phyloP scores from a whole-genome alignment of 495 filamentous ascomycete species.

The Penicillium ucsense region DNA sequence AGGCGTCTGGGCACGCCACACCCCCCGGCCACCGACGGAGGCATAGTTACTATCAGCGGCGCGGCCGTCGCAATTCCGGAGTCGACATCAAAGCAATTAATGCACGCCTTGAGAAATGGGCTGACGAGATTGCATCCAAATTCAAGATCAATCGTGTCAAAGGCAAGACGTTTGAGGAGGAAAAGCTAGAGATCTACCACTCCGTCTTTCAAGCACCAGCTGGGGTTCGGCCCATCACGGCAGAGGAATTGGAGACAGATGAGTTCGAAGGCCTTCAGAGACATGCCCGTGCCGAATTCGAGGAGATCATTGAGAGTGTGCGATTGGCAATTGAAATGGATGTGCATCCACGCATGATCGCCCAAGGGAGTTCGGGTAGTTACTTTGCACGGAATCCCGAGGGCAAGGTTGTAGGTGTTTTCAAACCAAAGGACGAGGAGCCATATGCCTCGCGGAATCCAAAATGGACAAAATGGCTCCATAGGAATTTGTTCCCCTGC shows the following conservation, averaged over 20 bases:
- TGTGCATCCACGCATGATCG: constrained; percentile 89
- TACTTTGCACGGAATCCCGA: constrained; percentile 92
- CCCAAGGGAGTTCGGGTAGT: constrained; percentile 92
- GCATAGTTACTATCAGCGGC: constrained; percentile 39
- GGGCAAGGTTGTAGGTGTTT: constrained; percentile 92
- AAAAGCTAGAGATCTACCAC: constrained; percentile 90
- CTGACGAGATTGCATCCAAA: constrained; percentile 93
- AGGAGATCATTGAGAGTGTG: constrained; percentile 84
- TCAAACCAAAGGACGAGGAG: constrained; percentile 99
- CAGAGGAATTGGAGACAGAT: constrained; percentile 59
- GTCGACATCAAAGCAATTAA: constrained; percentile 99
- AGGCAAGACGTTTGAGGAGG: constrained; percentile 67
- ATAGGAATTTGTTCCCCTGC: constrained; percentile 90
- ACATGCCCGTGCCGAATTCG: constrained; percentile 73
- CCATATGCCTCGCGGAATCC: constrained; percentile 88
- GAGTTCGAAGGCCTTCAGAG: constrained; percentile 42
- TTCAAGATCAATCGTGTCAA: constrained; percentile 82
- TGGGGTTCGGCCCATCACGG: constrained; percentile 64
- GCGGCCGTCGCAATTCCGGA: constrained; percentile 68
- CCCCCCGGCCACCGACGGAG: constrained; percentile 36
- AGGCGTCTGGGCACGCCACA: constrained; percentile 29
- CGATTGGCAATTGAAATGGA: constrained; percentile 81
- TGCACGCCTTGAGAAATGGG: constrained; percentile 90
- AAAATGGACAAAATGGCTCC: constrained; percentile 95
- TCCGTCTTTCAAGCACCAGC: constrained; percentile 92